phyloP scores from a whole-genome alignment of 2,329 filamentous ascomycete genomes.

The Cladophialophora carrionii region DNA sequence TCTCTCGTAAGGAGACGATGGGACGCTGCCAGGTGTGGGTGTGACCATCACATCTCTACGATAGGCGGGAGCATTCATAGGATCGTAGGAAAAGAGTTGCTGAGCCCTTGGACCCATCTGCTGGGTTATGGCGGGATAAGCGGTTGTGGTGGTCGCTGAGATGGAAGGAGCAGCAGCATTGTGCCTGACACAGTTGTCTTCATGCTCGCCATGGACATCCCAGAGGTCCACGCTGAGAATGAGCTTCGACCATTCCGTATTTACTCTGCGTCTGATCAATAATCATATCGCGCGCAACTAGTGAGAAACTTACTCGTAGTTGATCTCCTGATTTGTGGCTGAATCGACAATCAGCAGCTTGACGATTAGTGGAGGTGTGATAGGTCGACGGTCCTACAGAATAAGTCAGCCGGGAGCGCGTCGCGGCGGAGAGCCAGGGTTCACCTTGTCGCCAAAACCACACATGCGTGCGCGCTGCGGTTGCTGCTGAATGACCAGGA shows the following conservation, averaged over 20 bases:
- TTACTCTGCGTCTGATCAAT: slow-evolving; percentile 56
- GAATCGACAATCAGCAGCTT: slow-evolving; percentile 77
- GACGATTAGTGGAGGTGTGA: slow-evolving; percentile 93
- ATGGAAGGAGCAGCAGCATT: slow-evolving; percentile 30
- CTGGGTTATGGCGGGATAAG: slow-evolving; percentile 19
- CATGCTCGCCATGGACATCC: slow-evolving; percentile 62
- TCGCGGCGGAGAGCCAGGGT: slow-evolving; percentile 34
- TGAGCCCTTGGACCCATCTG: slow-evolving; percentile 4
- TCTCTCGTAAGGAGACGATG: neutral
- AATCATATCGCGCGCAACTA: slow-evolving; percentile 16
- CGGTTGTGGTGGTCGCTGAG: slow-evolving; percentile 19
- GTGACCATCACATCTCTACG: neutral
- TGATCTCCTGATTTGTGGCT: slow-evolving; percentile 75
- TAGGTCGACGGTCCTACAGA: slow-evolving; percentile 82
- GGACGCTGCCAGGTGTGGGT: neutral
- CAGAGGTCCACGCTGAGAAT: slow-evolving; percentile 72
- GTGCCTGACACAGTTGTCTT: slow-evolving; percentile 71
- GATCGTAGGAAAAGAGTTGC: slow-evolving; percentile 17
- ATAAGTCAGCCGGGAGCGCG: slow-evolving; percentile 16
- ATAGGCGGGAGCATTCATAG: slow-evolving; percentile 3
- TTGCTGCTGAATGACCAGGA: slow-evolving; percentile 83
- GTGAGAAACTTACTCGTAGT: slow-evolving; percentile 69
- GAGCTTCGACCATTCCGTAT: slow-evolving; percentile 66
- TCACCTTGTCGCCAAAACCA: slow-evolving; percentile 95
- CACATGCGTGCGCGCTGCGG: slow-evolving; percentile 95